Conservation (phyloP, 2,329 filamentous ascomycete genomes). For the Alternaria sp. region DNA sequence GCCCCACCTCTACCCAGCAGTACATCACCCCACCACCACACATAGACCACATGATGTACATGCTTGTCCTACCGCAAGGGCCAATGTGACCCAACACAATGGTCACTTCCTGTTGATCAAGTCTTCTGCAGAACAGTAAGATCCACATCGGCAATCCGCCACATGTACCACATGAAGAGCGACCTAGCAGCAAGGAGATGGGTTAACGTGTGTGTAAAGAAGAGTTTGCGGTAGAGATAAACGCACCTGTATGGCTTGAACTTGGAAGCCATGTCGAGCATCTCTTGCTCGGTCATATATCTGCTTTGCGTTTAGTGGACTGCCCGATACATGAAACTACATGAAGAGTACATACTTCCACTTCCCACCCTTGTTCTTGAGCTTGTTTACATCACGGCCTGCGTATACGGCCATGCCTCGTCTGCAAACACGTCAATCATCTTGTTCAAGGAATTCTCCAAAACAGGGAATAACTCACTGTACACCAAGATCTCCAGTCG, state of each 20-base stretch:
- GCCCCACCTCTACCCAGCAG: background rate
- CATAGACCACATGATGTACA: slow-evolving; percentile 1
- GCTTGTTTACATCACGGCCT: slow-evolving; percentile 81
- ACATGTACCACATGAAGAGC: slow-evolving; percentile 99
- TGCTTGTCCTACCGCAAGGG: background rate
- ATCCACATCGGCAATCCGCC: slow-evolving; percentile 83
- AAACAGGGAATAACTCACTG: slow-evolving; percentile 63
- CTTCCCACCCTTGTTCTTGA: slow-evolving; percentile 83
- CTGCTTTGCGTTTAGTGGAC: slow-evolving; percentile 12
- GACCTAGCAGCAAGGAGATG: slow-evolving; percentile 61
- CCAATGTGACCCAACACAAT: background rate
- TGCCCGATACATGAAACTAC: background rate
- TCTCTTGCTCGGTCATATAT: slow-evolving; percentile 94
- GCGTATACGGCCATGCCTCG: slow-evolving; percentile 89
- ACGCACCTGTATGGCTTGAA: slow-evolving; percentile 81
- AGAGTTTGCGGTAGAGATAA: slow-evolving; percentile 14
- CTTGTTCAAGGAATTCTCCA: too few relatives aligned
- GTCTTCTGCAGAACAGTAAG: slow-evolving; percentile 59
- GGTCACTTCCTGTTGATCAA: slow-evolving; percentile 1
- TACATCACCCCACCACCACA: slow-evolving; percentile 2
- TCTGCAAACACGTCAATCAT: slow-evolving; percentile 41
- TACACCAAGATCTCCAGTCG: slow-evolving; percentile 88
- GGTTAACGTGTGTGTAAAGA: slow-evolving; percentile 10
- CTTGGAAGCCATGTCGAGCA: slow-evolving; percentile 79
- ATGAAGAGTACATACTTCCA: slow-evolving; percentile 69